Base-by-base conservation (phyloP, 805 yeast species). In the Sugiyamaella floridensis region DNA sequence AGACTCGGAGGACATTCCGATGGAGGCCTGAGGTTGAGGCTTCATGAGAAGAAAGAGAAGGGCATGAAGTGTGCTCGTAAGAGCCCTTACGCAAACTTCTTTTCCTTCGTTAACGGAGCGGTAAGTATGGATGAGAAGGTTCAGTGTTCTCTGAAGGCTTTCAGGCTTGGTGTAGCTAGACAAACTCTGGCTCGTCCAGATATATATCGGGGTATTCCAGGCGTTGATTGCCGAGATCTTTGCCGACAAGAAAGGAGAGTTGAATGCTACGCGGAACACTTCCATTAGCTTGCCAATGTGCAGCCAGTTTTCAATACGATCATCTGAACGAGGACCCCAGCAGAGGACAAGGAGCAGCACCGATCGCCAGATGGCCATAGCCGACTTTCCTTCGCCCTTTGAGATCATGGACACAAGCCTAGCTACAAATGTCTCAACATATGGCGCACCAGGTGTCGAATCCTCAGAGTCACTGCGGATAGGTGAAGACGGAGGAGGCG, bases 181-280 rank as follows among this genome's bases (percentile, higher is more conserved):
- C 11, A 40, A 32, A 8, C 52, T 47, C 29, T 43, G 50, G 16
- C 40, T 40, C 16, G 61, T 44, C 54, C 54, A 54, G 12, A 56
- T 57, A 29, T 48, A 51, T n/a, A 58, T 48, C 14, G 53, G 49
- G 6, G 51, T 49, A 14, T 53, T 57, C 62, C 62, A 58, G 3
- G 54, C 49, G 18, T 45, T 44, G 22, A 57, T 53, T 6, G 60
- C 48, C 4, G 58, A 57, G 4, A 53, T 29, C 41, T 47, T 53
- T 15, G 56, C 53, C 16, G 55, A 49, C 28, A 48, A 26, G n/a
- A 45, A 34, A 11, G 32, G 44, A 4, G 55, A 52, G 45, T 58
- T 55, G 46, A 56, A 49, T 9, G 53, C 60, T 1, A 40, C 16
- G 28, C 49, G 49, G 47, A 53, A 43, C n/a, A 58, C 43, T n/a